Evolutionary conservation across 1,139 yeast genomes (phyloP), one percentile per base, ranked within the genome.

Genomic region (Candida sanyaensis): DNA sequence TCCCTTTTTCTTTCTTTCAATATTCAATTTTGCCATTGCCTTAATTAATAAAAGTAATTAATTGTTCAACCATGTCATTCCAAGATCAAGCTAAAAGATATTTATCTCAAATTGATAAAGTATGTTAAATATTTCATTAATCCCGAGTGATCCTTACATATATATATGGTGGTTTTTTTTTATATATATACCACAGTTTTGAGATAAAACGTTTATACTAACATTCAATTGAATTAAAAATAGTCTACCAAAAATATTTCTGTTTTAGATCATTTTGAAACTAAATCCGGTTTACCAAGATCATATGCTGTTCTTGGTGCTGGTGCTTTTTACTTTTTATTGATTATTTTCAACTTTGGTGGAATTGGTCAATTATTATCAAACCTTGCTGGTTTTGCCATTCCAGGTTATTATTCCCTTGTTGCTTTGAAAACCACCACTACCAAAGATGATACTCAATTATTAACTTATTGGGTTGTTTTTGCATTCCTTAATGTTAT

Each of bases 401-500:
- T 91, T 53, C 99, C 99, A 46, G 95, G 95, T 45, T 93, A 92
- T 75, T 85, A 80, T 66, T 93, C 99, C 9, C 77, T 93, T 55
- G 66, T 81, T 54, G 98, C 99, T 17, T 78, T 93, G 57, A 89
- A 85, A 68, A 86, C 97, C 32, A 58, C 80, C 9, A 66, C 79
- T 30, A 73, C 83, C 41, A 71, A 74, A 36, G 97, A 91, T 65
- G 97, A 91, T 68, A 87, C 95, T 52, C 87, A 89, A 61, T 81
- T 88, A 67, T 80, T 93, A 64, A 87, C 97, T 33, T 92, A 93
- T 71, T 93, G 99, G 99, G 97, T 93, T 51, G 96, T 93, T 29
- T 93, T 89, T 66, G 96, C 97, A 30, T 84, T 84, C 61, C 83
- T 93, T 74, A 88, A 86, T 66, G 93, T 93, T 44, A 64, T 90